phyloP scores from a whole-genome alignment of 139 green algal species.

The Chlorella sp. region DNA sequence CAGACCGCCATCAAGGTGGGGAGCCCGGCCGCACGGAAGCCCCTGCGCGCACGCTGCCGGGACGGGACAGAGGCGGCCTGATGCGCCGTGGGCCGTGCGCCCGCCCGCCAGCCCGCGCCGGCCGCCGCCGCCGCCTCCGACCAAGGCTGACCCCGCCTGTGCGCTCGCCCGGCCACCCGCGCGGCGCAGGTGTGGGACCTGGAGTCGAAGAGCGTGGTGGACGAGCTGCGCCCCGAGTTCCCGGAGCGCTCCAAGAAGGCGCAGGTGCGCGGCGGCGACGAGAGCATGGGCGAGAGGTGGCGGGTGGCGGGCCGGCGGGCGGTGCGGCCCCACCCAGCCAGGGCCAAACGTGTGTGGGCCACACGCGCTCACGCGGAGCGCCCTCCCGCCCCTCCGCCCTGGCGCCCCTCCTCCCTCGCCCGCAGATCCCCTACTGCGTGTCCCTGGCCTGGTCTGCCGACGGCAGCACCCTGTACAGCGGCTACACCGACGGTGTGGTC shows the following conservation, averaged over 20 bases:
- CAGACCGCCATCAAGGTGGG: conserved; percentile 80
- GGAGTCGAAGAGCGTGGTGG: conserved; percentile 87
- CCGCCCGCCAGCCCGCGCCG: too few relatives aligned
- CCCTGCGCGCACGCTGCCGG: too few relatives aligned
- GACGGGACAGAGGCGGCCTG: too few relatives aligned
- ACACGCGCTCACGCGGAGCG: too few relatives aligned
- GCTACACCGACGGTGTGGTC: conserved; percentile 86
- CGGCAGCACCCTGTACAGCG: conserved; percentile 92
- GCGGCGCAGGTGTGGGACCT: conserved; percentile 42
- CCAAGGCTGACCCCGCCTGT: too few relatives aligned
- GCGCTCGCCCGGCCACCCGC: too few relatives aligned
- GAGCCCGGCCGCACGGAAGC: too few relatives aligned
- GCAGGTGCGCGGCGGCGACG: neutral
- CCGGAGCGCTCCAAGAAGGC: conserved; percentile 34
- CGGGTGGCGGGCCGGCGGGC: too few relatives aligned
- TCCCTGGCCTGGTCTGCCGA: conserved; percentile 97
- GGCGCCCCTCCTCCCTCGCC: conserved; percentile 9
- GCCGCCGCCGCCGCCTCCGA: too few relatives aligned
- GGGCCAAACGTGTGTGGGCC: too few relatives aligned
- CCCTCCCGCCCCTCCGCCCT: conserved; percentile 78
- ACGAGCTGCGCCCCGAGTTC: conserved; percentile 81
- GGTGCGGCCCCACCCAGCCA: too few relatives aligned
- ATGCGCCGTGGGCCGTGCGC: too few relatives aligned
- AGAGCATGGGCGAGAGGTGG: conserved; percentile 73
- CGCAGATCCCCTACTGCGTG: conserved; percentile 83